phyloP scores from a whole-genome alignment of 345 rosid species.

The Nephelium lappaceum region DNA sequence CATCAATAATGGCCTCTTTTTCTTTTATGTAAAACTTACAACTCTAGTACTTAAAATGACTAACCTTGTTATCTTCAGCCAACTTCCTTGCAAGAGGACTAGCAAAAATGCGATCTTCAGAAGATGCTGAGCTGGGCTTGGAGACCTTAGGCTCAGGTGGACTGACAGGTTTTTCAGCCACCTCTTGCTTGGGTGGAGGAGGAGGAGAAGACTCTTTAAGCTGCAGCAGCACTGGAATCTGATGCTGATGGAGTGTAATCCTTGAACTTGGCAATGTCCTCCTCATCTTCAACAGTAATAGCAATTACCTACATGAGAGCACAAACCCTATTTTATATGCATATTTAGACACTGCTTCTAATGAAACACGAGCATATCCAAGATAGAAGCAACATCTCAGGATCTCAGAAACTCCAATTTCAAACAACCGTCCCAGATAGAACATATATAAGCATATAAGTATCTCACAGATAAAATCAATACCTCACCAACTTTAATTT shows the following conservation, averaged over 20 bases:
- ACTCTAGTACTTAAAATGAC: constrained; percentile 21
- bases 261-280: constrained; percentile 76
- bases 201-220: constrained; percentile 55
- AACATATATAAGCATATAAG: background rate
- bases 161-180: constrained; percentile 53
- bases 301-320: constrained; percentile 63
- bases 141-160: constrained; percentile 62
- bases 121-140: constrained; percentile 49
- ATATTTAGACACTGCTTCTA: background rate
- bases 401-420: background rate
- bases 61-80: constrained; percentile 85
- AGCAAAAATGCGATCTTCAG: constrained; percentile 79
- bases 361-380: background rate
- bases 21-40: background rate
- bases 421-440: background rate
- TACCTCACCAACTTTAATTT: constrained; percentile 97
- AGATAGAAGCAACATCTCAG: background rate
- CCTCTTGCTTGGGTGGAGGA: constrained; percentile 62
- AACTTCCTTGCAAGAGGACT: constrained; percentile 90
- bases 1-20: background rate
- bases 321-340: background rate
- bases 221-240: constrained; percentile 37
- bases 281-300: constrained; percentile 91
- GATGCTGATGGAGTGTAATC: constrained; percentile 78
- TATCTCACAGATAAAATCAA: constrained; percentile 8